phyloP scores from a whole-genome alignment of 139 green algal species.

The Desmodesmus armatus region DNA sequence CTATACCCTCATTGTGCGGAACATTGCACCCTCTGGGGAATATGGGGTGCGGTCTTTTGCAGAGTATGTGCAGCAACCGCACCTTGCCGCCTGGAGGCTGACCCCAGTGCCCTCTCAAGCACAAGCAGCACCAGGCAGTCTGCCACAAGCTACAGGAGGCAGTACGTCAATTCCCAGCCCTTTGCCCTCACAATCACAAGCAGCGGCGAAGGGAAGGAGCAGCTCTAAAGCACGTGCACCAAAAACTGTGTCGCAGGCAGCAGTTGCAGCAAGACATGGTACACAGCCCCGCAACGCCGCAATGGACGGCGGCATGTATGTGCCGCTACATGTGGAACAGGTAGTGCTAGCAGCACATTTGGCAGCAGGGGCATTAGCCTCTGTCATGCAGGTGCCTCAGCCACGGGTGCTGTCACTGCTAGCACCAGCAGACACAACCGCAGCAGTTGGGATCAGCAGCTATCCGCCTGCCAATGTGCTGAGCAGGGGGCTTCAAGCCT shows the following conservation, averaged over 20 bases:
- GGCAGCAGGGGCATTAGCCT: not conserved
- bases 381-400: not conserved
- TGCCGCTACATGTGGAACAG: not conserved
- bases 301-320: not conserved
- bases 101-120: not conserved
- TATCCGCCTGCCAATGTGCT: not conserved
- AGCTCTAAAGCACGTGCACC: not conserved
- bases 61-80: not conserved
- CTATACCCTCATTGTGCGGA: slow-evolving; percentile 43
- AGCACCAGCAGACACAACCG: not conserved
- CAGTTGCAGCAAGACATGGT: not conserved
- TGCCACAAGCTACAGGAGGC: too few species aligned
- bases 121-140: slow-evolving; percentile 15
- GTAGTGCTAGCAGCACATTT: not conserved
- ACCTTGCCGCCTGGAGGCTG: slow-evolving; percentile 11
- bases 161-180: too few species aligned
- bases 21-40: slow-evolving; percentile 35
- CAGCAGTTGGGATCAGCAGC: not conserved
- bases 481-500: not conserved
- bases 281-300: not conserved
- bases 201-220: not conserved
- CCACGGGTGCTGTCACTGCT: not conserved
- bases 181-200: not conserved
- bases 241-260: not conserved
- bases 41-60: not conserved